Conservation (phyloP, 2,329 filamentous ascomycete genomes). For the Ophiocordyceps camponoti-saundersi region DNA sequence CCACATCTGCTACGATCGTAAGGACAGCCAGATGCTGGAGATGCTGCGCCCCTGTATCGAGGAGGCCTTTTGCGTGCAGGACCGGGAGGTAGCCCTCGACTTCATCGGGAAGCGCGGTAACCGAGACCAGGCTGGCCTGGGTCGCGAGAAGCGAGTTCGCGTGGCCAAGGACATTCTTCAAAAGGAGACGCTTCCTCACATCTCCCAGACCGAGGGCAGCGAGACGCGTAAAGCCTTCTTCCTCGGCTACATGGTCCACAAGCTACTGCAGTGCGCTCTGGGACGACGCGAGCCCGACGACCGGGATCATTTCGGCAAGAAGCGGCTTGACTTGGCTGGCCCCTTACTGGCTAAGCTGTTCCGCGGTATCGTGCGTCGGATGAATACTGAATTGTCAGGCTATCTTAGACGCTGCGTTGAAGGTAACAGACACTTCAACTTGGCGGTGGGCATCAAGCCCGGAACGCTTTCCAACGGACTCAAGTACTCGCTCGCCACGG, state of each 20-base stretch:
- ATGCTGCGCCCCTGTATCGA: slow-evolving; percentile 95
- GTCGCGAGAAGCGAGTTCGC: slow-evolving; percentile 73
- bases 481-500: slow-evolving; percentile 92
- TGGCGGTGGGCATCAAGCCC: slow-evolving; percentile 80
- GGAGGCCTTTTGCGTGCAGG: slow-evolving; percentile 90
- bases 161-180: slow-evolving; percentile 90
- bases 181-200: slow-evolving; percentile 92
- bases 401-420: slow-evolving; percentile 90
- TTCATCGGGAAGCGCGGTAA: slow-evolving; percentile 90
- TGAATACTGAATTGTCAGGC: slow-evolving; percentile 79
- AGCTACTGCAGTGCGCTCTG: slow-evolving; percentile 80
- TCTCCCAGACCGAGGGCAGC: slow-evolving; percentile 85
- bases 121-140: slow-evolving; percentile 39
- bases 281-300: slow-evolving; percentile 90
- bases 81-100: slow-evolving; percentile 83
- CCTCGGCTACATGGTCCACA: slow-evolving; percentile 96
- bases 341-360: slow-evolving; percentile 93
- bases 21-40: slow-evolving; percentile 92
- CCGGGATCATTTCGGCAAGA: slow-evolving; percentile 97
- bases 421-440: slow-evolving; percentile 71
- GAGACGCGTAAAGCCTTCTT: slow-evolving; percentile 97
- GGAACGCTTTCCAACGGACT: slow-evolving; percentile 83
- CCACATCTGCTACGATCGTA: slow-evolving; percentile 91
- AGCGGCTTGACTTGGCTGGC: slow-evolving; percentile 87
- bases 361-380: slow-evolving; percentile 75